Conservation (phyloP, 768 basidiomycete species). For the Pisolithus microcarpus region DNA sequence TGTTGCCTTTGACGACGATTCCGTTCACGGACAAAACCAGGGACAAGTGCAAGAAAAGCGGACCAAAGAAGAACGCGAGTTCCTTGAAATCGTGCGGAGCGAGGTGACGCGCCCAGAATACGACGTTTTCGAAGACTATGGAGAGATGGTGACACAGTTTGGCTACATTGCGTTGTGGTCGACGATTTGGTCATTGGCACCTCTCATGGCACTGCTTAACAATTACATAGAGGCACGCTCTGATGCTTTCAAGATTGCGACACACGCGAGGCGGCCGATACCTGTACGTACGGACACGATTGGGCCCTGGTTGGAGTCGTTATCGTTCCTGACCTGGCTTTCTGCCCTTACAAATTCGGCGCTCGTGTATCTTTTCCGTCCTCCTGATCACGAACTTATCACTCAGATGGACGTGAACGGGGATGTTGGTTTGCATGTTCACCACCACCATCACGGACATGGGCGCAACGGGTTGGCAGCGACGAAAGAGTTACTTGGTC, state of each 20-base stretch:
- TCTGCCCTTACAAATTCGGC: constrained; percentile 83
- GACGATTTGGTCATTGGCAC: constrained; percentile 88
- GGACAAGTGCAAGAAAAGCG: constrained; percentile 24
- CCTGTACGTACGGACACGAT: constrained; percentile 86
- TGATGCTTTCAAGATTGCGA: constrained; percentile 92
- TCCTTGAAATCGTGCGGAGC: constrained; percentile 68
- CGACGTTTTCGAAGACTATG: constrained; percentile 79
- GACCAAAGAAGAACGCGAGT: constrained; percentile 61
- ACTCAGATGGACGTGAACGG: constrained; percentile 2
- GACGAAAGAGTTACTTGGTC: constrained; percentile 47
- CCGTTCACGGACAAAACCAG: neutral
- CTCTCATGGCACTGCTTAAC: constrained; percentile 85
- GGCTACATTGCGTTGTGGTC: constrained; percentile 91
- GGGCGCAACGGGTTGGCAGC: constrained; percentile 26
- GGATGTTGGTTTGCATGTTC: neutral
- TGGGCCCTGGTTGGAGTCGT: constrained; percentile 87
- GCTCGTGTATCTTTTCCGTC: constrained; percentile 84
- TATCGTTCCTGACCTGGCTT: constrained; percentile 87
- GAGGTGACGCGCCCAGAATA: constrained; percentile 80
- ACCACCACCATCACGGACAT: constrained; percentile 9
- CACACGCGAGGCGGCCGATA: constrained; percentile 76
- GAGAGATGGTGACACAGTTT: constrained; percentile 95
- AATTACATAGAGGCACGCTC: constrained; percentile 88
- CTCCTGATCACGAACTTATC: constrained; percentile 22
- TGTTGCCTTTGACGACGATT: constrained; percentile 66